A percentile compares a stretch with the other conserved stretches of the same genome.
Evolutionary conservation across 257 asterid genomes (phyloP).

Genomic region (Solanum clarkiae): DNA sequence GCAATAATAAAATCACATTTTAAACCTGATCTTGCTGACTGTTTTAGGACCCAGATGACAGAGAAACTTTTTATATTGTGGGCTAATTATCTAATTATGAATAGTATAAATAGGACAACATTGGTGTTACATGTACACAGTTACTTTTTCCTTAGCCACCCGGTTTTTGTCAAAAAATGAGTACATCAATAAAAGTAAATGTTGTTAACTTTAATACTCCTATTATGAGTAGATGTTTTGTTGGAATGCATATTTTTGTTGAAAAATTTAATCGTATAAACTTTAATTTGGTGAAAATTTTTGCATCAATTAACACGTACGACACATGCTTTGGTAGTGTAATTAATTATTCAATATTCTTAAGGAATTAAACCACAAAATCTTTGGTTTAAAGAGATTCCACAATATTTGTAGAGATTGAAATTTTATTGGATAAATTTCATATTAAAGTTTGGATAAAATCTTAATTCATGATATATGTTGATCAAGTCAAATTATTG

Average conservation of each 20-base stretch:
- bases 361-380: background rate
- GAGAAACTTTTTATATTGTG: background rate
- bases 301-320: background rate
- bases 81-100: background rate
- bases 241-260: background rate
- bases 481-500: too few species aligned
- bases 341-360: background rate
- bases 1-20: background rate
- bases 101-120: background rate
- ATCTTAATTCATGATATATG: too few species aligned
- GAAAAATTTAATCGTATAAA: background rate
- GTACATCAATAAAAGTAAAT: background rate
- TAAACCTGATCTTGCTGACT: background rate
- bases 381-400: background rate
- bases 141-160: background rate
- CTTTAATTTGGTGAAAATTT: background rate
- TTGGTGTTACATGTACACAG: background rate
- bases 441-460: too few species aligned
- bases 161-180: background rate
- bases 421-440: too few species aligned
- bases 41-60: background rate
- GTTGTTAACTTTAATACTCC: background rate
- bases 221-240: background rate
- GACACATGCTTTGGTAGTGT: background rate
- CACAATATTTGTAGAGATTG: too few species aligned